Evolutionary conservation across 2,329 filamentous ascomycete genomes (phyloP).

Genomic region (Elsinoe ampelina): DNA sequence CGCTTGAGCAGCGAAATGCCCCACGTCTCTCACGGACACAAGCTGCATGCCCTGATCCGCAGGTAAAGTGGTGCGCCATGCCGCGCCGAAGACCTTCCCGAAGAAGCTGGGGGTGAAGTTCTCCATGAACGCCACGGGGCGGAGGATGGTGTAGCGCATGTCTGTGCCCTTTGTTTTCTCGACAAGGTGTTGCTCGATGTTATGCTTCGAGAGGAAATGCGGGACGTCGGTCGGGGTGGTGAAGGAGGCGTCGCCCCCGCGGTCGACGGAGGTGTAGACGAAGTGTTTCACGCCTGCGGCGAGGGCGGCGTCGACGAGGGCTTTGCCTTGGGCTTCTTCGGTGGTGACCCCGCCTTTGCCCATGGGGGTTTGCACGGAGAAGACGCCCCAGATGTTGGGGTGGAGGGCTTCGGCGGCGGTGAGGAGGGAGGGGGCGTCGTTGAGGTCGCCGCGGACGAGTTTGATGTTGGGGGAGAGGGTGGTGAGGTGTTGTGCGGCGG

Average conservation of each 20-base stretch:
- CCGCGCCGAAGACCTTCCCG: slow-evolving; percentile 41
- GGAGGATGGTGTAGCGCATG: slow-evolving; percentile 54
- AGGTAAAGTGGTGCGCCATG: slow-evolving; percentile 28
- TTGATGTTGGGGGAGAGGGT: slow-evolving; percentile 40
- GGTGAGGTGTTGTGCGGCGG: slow-evolving; percentile 41
- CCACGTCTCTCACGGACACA: slow-evolving; percentile 41
- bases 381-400: slow-evolving; percentile 44
- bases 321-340: slow-evolving; percentile 47
- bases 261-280: slow-evolving; percentile 54
- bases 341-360: slow-evolving; percentile 29
- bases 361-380: slow-evolving; percentile 45
- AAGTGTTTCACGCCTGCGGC: slow-evolving; percentile 48
- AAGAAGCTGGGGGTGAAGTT: slow-evolving; percentile 42
- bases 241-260: slow-evolving; percentile 45
- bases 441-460: slow-evolving; percentile 50
- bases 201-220: slow-evolving; percentile 53
- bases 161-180: slow-evolving; percentile 32
- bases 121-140: slow-evolving; percentile 56
- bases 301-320: slow-evolving; percentile 47
- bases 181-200: slow-evolving; percentile 54
- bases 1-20: slow-evolving; percentile 41
- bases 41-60: slow-evolving; percentile 26
- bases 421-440: slow-evolving; percentile 31
- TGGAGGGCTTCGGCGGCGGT: slow-evolving; percentile 5
- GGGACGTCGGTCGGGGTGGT: slow-evolving; percentile 47